phyloP scores from a whole-genome alignment of 129 eudicot species.

The Arctium minus region DNA sequence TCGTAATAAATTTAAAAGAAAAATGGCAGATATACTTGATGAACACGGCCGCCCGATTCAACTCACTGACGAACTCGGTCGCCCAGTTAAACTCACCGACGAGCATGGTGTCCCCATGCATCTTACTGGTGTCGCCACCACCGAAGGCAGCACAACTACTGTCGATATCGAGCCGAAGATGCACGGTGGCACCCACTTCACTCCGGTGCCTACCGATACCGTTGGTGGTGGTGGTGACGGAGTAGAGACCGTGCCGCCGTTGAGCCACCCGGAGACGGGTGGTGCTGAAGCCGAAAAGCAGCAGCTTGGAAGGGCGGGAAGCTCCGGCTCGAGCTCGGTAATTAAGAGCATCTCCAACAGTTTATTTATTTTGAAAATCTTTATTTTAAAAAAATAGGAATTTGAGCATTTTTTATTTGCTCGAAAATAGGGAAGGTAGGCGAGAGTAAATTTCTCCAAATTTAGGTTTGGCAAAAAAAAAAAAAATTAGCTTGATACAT shows the following conservation, averaged over 20 bases:
- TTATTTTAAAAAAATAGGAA: too few species aligned
- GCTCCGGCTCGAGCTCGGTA: conserved; percentile 65
- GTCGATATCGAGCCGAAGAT: conserved; percentile 11
- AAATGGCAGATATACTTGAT: conserved; percentile 66
- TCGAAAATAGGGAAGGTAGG: too few species aligned
- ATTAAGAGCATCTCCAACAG: neutral
- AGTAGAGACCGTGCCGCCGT: neutral
- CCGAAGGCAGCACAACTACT: conserved; percentile 1
- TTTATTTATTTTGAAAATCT: too few species aligned
- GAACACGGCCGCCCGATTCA: conserved; percentile 71
- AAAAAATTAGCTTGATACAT: too few species aligned
- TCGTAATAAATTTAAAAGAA: neutral
- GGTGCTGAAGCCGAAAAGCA: neutral
- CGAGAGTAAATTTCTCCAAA: too few species aligned
- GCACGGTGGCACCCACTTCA: conserved; percentile 18
- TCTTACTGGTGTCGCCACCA: conserved; percentile 63
- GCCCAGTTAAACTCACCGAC: conserved; percentile 58
- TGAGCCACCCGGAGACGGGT: conserved; percentile 4
- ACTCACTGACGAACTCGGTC: conserved; percentile 64
- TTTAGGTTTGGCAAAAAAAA: too few species aligned
- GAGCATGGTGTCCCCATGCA: conserved; percentile 70
- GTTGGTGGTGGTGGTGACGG: neutral
- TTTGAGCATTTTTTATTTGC: too few species aligned
- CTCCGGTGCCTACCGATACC: neutral
- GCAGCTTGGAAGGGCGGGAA: conserved; percentile 37